Evolutionary conservation across 345 rosid genomes (phyloP).

Genomic region (Populus pruinosa): DNA sequence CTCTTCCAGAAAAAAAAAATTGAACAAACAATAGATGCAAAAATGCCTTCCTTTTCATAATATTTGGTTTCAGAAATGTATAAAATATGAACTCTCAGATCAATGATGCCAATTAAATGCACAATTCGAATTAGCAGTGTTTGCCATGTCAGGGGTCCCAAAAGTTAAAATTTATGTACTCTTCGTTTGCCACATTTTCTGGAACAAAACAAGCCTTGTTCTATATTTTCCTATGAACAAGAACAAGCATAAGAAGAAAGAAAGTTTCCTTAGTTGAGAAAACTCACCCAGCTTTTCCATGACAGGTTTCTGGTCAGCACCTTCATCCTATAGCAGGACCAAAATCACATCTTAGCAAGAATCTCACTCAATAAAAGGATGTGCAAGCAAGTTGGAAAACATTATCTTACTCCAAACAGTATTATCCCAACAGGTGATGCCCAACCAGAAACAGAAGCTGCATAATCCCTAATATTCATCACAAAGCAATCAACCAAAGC

Average conservation of each 20-base stretch:
- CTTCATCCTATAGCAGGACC: constrained; percentile 40
- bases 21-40: not conserved
- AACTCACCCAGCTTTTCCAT: constrained; percentile 65
- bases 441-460: constrained; percentile 50
- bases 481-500: constrained; percentile 49
- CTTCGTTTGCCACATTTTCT: not conserved
- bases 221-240: not conserved
- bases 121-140: not conserved
- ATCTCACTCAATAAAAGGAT: constrained; percentile 5
- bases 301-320: constrained; percentile 38
- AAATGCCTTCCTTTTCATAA: not conserved
- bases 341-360: constrained; percentile 6
- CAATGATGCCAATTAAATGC: not conserved
- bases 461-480: constrained; percentile 50
- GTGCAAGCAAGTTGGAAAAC: constrained; percentile 6
- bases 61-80: not conserved
- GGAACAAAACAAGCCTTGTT: not conserved
- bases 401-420: constrained; percentile 61
- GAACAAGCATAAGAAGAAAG: not conserved
- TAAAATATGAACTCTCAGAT: not conserved
- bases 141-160: not conserved
- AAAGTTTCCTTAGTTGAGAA: not conserved
- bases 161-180: not conserved
- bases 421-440: constrained; percentile 60
- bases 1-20: not conserved